These are phyloP conservation scores for Candida nonsorbophila DNA, from an alignment of 805 yeast genomes.

Conservation along the genomic window DNA sequence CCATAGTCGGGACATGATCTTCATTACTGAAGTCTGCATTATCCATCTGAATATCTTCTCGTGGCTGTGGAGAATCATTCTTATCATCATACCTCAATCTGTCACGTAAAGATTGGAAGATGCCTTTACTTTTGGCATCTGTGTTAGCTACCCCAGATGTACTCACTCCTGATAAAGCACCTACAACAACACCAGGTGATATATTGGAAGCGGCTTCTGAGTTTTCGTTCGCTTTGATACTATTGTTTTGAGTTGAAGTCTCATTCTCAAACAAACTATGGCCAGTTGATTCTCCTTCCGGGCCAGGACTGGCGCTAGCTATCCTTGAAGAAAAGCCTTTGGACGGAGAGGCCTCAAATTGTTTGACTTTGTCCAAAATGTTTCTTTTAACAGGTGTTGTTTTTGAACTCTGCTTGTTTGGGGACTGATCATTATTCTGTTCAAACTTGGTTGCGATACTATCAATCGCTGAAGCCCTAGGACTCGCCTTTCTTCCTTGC, in stretches of 20 bases:
- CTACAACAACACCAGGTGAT: constrained; percentile 6
- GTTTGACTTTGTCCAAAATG: constrained; percentile 31
- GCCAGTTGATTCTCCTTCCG: constrained; percentile 6
- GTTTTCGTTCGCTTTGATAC: neutral
- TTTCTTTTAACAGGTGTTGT: constrained; percentile 12
- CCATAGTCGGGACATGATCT: constrained; percentile 13
- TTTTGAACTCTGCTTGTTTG: neutral
- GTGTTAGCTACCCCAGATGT: constrained; percentile 9
- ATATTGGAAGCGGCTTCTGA: neutral
- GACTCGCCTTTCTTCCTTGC: neutral
- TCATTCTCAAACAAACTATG: constrained; percentile 7
- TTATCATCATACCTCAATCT: constrained; percentile 14
- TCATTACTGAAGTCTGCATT: constrained; percentile 14
- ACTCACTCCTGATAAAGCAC: constrained; percentile 4
- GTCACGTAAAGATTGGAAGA: constrained; percentile 31
- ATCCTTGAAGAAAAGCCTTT: too few relatives aligned
- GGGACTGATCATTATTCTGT: constrained; percentile 9
- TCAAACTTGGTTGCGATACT: constrained; percentile 20
- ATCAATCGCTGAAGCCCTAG: constrained; percentile 2
- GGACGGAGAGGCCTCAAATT: constrained; percentile 26
- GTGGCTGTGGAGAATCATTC: constrained; percentile 1
- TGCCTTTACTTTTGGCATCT: constrained; percentile 14
- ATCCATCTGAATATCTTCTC: constrained; percentile 1
- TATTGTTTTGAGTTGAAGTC: constrained; percentile 1
- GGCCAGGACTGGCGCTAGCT: constrained; percentile 4